A percentile compares a stretch with the other conserved stretches of the same genome.
Conservation (phyloP, 257 asterid species). For the Plantago ovata region DNA sequence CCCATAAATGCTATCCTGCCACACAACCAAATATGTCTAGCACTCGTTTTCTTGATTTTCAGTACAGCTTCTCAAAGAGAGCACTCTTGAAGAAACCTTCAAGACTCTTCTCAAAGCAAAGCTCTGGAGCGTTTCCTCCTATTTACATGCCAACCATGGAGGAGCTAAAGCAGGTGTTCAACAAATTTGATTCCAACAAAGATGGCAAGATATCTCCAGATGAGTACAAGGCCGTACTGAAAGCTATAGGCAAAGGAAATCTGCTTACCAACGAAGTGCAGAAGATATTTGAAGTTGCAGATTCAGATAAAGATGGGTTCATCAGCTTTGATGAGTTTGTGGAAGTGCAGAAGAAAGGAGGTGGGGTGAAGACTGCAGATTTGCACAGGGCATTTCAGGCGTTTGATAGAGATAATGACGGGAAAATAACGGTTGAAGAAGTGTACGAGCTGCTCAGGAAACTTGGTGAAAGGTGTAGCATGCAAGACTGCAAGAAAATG, state of each 20-base stretch:
- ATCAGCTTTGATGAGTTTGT: constrained; percentile 81
- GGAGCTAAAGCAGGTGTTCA: constrained; percentile 65
- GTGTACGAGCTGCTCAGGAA: constrained; percentile 49
- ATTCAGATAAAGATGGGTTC: constrained; percentile 74
- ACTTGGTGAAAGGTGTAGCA: constrained; percentile 65
- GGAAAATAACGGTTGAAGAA: constrained; percentile 68
- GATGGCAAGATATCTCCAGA: constrained; percentile 84
- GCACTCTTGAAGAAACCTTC: constrained; percentile 62
- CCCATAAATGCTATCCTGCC: neutral
- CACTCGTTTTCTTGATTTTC: constrained; percentile 59
- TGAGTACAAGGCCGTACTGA: constrained; percentile 67
- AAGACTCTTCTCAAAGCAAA: constrained; percentile 51
- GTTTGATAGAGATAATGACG: constrained; percentile 73
- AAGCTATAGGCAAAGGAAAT: constrained; percentile 52
- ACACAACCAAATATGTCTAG: constrained; percentile 37
- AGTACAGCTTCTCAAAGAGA: constrained; percentile 60
- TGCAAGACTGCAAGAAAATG: constrained; percentile 74
- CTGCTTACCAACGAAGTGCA: constrained; percentile 52
- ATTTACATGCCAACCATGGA: constrained; percentile 43
- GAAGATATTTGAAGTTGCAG: constrained; percentile 76
- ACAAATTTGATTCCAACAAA: constrained; percentile 62
- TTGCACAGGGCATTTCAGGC: constrained; percentile 62
- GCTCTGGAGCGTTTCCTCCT: constrained; percentile 40
- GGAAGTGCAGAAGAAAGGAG: constrained; percentile 72
- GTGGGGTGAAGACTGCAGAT: constrained; percentile 58